phyloP scores from a whole-genome alignment of 208 protist genomes.

The Trypanosoma avium region DNA sequence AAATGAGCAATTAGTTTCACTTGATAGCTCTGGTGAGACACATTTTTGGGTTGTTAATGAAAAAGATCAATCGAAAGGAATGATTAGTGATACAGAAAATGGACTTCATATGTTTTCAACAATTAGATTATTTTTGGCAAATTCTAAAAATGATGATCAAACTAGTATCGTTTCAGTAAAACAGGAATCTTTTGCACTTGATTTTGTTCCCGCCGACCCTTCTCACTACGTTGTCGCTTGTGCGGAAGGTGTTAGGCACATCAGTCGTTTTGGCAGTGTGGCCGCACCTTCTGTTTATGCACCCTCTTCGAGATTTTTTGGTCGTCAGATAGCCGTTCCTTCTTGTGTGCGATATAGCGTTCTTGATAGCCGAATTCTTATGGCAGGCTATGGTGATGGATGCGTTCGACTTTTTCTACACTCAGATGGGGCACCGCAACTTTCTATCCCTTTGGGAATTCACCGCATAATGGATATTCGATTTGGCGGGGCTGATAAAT shows the following conservation, averaged over 20 bases:
- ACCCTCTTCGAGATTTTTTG: constrained; percentile 38
- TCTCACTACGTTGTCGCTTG: constrained; percentile 66
- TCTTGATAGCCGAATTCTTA: constrained; percentile 62
- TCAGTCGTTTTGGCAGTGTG: constrained; percentile 69
- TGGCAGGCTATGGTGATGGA: constrained; percentile 82
- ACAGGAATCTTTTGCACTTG: constrained; percentile 35
- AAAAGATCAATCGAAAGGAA: constrained; percentile 31
- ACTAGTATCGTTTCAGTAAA: constrained; percentile 10
- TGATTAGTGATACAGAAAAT: constrained; percentile 58
- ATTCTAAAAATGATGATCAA: constrained; percentile 26
- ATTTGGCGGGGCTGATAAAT: constrained; percentile 45
- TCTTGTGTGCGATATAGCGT: constrained; percentile 61
- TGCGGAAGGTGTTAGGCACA: constrained; percentile 55
- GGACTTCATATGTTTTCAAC: constrained; percentile 57
- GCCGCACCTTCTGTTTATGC: constrained; percentile 67
- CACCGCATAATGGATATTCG: constrained; percentile 51
- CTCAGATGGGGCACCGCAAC: constrained; percentile 50
- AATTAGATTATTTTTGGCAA: constrained; percentile 48
- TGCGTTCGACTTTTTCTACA: constrained; percentile 66
- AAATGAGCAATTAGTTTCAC: constrained; percentile 69
- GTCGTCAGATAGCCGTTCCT: constrained; percentile 39
- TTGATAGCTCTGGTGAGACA: constrained; percentile 50
- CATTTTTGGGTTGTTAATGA: constrained; percentile 77
- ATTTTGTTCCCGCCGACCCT: constrained; percentile 62
- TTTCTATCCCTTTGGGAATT: constrained; percentile 53